phyloP scores from a whole-genome alignment of 805 yeast genomes.

The Kuraishia piskuri region DNA sequence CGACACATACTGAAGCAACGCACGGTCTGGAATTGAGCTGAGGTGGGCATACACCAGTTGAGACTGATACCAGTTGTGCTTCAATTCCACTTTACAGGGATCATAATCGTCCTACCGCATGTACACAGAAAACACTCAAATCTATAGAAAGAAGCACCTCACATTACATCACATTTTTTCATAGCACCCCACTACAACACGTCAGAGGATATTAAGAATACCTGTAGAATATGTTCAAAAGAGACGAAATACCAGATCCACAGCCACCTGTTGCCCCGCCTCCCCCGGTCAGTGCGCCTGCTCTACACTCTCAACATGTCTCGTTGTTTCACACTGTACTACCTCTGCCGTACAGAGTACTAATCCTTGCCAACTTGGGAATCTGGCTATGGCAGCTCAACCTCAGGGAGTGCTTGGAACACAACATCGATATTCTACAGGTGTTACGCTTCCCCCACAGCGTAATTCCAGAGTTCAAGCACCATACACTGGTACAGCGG shows the following conservation, averaged over 20 bases:
- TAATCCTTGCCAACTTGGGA: slow-evolving; percentile 40
- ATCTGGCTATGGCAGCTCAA: slow-evolving; percentile 45
- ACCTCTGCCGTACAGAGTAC: slow-evolving; percentile 45
- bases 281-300: not conserved
- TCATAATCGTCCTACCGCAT: too few relatives aligned
- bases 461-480: slow-evolving; percentile 14
- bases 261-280: too few relatives aligned
- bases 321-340: slow-evolving; percentile 22
- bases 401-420: slow-evolving; percentile 27
- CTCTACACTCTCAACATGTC: not conserved
- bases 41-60: too few relatives aligned
- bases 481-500: slow-evolving; percentile 9
- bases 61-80: too few relatives aligned
- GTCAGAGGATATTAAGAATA: too few relatives aligned
- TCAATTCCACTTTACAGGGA: too few relatives aligned
- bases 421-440: slow-evolving; percentile 35
- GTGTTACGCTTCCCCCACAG: slow-evolving; percentile 28
- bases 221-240: not conserved
- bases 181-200: not conserved
- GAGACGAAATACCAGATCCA: not conserved
- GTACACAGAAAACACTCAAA: too few relatives aligned
- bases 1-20: too few relatives aligned
- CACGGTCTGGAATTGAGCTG: too few relatives aligned
- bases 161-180: too few relatives aligned
- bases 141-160: too few relatives aligned